Conservation (phyloP, 2,329 filamentous ascomycete species). For the Sclerotinia nivalis region DNA sequence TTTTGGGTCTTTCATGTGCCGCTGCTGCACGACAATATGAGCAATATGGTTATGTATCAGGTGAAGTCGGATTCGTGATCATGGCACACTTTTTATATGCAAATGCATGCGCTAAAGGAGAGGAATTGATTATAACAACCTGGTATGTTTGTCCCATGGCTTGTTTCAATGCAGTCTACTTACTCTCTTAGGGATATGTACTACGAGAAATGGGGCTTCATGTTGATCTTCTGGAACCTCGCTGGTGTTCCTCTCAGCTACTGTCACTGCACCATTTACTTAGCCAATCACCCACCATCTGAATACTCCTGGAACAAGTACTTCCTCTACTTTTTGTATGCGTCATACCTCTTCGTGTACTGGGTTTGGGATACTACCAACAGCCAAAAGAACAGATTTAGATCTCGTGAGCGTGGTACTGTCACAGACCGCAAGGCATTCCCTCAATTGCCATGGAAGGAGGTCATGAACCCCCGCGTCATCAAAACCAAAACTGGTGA, state of each 20-base stretch:
- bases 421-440: constrained; percentile 73
- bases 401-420: constrained; percentile 74
- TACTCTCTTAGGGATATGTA: constrained; percentile 73
- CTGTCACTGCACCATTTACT: constrained; percentile 88
- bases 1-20: constrained; percentile 75
- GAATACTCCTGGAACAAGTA: constrained; percentile 76
- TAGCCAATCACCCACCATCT: constrained; percentile 76
- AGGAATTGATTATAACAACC: constrained; percentile 85
- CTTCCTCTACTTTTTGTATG: constrained; percentile 64
- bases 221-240: constrained; percentile 96
- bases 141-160: constrained; percentile 52
- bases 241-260: constrained; percentile 86
- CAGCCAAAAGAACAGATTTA: constrained; percentile 92
- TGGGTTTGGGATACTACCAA: constrained; percentile 93
- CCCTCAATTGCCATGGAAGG: constrained; percentile 88
- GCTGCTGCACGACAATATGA: constrained; percentile 83
- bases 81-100: constrained; percentile 92
- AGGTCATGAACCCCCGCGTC: constrained; percentile 74
- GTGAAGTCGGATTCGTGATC: constrained; percentile 80
- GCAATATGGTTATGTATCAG: constrained; percentile 78
- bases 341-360: constrained; percentile 78
- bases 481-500: constrained; percentile 74
- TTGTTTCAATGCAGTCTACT: neutral
- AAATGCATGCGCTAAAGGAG: constrained; percentile 88
- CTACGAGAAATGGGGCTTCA: constrained; percentile 94